Evolutionary conservation across 2,329 filamentous ascomycete species (phyloP).

Genomic region (Botrytis squamosa): DNA sequence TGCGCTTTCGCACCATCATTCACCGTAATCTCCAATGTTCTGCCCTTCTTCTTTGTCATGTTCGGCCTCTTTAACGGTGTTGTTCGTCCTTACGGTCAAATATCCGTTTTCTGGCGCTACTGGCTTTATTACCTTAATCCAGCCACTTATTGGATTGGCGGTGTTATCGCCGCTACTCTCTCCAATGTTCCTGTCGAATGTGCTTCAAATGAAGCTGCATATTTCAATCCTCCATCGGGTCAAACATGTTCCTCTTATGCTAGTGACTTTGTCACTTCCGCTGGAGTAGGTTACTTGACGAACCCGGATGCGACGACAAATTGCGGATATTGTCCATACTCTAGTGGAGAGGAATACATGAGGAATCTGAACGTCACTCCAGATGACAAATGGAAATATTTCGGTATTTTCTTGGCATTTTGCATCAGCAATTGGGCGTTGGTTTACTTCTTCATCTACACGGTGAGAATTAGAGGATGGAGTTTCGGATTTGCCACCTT

Average conservation of each 20-base stretch:
- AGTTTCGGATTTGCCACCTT: conserved; percentile 64
- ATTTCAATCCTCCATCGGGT: conserved; percentile 63
- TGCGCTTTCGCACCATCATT: conserved; percentile 75
- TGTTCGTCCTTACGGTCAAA: conserved; percentile 65
- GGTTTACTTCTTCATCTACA: conserved; percentile 77
- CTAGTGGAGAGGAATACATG: conserved; percentile 62
- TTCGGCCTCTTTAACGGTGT: conserved; percentile 73
- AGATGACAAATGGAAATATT: conserved; percentile 67
- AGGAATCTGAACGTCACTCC: conserved; percentile 50
- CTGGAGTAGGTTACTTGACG: conserved; percentile 59
- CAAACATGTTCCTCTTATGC: conserved; percentile 67
- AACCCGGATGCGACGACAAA: conserved; percentile 56
- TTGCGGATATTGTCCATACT: conserved; percentile 71
- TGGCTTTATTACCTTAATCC: conserved; percentile 64
- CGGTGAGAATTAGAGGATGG: conserved; percentile 68
- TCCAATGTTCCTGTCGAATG: conserved; percentile 51
- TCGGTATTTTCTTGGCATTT: conserved; percentile 72
- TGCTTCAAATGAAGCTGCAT: conserved; percentile 52
- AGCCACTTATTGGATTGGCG: conserved; percentile 67
- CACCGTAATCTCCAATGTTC: conserved; percentile 69
- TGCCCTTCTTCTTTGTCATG: conserved; percentile 47
- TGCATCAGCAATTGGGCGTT: conserved; percentile 68
- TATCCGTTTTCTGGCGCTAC: conserved; percentile 37
- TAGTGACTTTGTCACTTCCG: conserved; percentile 50
- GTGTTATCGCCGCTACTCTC: conserved; percentile 64